These are phyloP conservation scores for Gossypioides kirkii DNA, from an alignment of 345 rosid genomes.

Conservation along the genomic window DNA sequence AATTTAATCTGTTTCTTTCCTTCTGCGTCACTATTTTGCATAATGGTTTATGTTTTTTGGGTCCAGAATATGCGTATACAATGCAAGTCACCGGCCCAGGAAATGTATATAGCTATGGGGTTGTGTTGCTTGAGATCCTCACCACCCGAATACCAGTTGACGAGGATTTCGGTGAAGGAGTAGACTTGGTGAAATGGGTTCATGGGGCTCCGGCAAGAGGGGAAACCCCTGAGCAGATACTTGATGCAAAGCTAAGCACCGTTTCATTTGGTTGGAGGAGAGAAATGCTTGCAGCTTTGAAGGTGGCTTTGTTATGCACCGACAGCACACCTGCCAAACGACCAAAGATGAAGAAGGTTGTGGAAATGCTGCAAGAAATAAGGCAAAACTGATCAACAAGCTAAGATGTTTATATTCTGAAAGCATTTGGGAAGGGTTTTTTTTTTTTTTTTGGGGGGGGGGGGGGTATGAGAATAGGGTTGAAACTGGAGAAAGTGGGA, in stretches of 20 bases:
- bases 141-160: constrained; percentile 79
- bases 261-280: constrained; percentile 89
- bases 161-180: constrained; percentile 86
- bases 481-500: not conserved
- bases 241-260: constrained; percentile 73
- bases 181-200: constrained; percentile 94
- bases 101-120: constrained; percentile 93
- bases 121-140: constrained; percentile 82
- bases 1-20: not conserved
- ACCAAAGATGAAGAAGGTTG: constrained; percentile 88
- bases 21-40: not conserved
- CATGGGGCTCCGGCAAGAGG: constrained; percentile 75
- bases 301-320: constrained; percentile 81
- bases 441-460: not conserved
- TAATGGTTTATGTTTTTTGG: not conserved
- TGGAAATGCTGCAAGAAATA: constrained; percentile 86
- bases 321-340: constrained; percentile 65
- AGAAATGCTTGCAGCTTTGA: constrained; percentile 96
- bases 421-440: not conserved
- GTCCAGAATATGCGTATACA: constrained; percentile 84
- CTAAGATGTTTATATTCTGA: not conserved
- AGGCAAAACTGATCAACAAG: constrained; percentile 34
- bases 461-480: not conserved
- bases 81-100: constrained; percentile 95
- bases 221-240: constrained; percentile 71